These are phyloP conservation scores for Zygotorulaspora danielsina DNA, from an alignment of 805 yeast species.

Conservation along the genomic window DNA sequence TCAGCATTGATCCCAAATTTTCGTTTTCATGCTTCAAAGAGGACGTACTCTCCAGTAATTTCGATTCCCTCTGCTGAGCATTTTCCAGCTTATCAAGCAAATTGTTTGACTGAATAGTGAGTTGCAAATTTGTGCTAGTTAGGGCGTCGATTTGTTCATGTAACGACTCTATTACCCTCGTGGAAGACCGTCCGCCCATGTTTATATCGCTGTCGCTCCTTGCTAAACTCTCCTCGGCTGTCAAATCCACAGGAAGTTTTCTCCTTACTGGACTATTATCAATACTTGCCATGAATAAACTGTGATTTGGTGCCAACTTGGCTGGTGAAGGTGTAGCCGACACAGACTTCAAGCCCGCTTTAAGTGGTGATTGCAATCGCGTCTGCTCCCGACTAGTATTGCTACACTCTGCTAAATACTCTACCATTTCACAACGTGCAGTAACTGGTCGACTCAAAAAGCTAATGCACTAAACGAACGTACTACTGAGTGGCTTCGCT, in stretches of 20 bases:
- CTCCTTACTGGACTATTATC: slow-evolving; percentile 22
- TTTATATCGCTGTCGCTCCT: slow-evolving; percentile 1
- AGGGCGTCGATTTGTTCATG: slow-evolving; percentile 51
- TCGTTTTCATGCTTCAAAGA: slow-evolving; percentile 75
- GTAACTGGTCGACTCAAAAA: neutral
- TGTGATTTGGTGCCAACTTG: slow-evolving; percentile 27
- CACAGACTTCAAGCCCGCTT: neutral
- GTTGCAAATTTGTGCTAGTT: slow-evolving; percentile 37
- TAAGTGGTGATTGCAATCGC: slow-evolving; percentile 6
- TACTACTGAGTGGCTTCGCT: too few species aligned
- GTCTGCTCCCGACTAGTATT: slow-evolving; percentile 1
- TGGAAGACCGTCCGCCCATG: slow-evolving; percentile 17
- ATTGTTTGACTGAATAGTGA: slow-evolving; percentile 42
- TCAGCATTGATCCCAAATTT: slow-evolving; percentile 61
- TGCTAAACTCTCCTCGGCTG: slow-evolving; percentile 3
- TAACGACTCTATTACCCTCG: slow-evolving; percentile 41
- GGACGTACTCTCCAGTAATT: slow-evolving; percentile 50
- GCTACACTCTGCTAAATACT: neutral
- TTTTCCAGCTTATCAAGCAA: slow-evolving; percentile 51
- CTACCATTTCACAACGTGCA: slow-evolving; percentile 2
- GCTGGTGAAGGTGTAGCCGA: slow-evolving; percentile 19
- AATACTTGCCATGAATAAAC: slow-evolving; percentile 27
- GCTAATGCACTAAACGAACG: too few species aligned
- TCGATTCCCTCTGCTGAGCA: slow-evolving; percentile 39
- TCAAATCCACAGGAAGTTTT: slow-evolving; percentile 6